Evolutionary conservation across 768 basidiomycete genomes (phyloP).

Genomic region (Rhodosporidiobolus odoratus): DNA sequence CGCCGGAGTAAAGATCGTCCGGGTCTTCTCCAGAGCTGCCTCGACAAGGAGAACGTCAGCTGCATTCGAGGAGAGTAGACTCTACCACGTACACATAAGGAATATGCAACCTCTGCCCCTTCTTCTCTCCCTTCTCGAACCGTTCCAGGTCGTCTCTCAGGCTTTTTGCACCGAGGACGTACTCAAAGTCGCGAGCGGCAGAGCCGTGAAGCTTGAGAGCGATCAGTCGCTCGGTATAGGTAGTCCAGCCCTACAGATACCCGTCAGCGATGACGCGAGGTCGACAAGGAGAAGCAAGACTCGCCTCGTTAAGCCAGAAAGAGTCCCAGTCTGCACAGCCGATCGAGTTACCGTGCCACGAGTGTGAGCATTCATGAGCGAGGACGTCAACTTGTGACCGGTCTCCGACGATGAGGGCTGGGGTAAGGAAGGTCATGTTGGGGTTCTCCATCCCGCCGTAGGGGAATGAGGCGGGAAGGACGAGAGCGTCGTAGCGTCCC

Average conservation of each 20-base stretch:
- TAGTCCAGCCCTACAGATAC: constrained; percentile 65
- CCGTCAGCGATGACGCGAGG: not conserved
- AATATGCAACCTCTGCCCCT: constrained; percentile 22
- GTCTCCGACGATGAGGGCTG: constrained; percentile 80
- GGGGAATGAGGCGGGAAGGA: constrained; percentile 86
- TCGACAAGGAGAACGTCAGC: constrained; percentile 30
- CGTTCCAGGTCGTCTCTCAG: constrained; percentile 64
- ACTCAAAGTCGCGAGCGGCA: constrained; percentile 72
- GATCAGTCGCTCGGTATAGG: constrained; percentile 80
- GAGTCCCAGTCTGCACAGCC: constrained; percentile 47
- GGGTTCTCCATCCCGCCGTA: constrained; percentile 58
- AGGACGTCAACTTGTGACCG: constrained; percentile 79
- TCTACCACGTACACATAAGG: no score
- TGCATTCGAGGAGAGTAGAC: no score
- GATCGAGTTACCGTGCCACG: constrained; percentile 40
- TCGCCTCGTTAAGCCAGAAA: constrained; percentile 50
- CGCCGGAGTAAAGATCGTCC: constrained; percentile 50
- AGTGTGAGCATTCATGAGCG: constrained; percentile 74
- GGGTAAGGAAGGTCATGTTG: constrained; percentile 41
- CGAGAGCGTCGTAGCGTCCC: constrained; percentile 79
- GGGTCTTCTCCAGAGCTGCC: constrained; percentile 44
- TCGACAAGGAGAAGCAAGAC: not conserved
- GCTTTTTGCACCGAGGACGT: constrained; percentile 65
- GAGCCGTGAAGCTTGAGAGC: constrained; percentile 65
- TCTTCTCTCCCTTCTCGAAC: constrained; percentile 19